A percentile compares a stretch with the other conserved stretches of the same genome.
Evolutionary conservation across 352 stramenopile genomes (phyloP).

Genomic region (Plasmopara muralis): DNA sequence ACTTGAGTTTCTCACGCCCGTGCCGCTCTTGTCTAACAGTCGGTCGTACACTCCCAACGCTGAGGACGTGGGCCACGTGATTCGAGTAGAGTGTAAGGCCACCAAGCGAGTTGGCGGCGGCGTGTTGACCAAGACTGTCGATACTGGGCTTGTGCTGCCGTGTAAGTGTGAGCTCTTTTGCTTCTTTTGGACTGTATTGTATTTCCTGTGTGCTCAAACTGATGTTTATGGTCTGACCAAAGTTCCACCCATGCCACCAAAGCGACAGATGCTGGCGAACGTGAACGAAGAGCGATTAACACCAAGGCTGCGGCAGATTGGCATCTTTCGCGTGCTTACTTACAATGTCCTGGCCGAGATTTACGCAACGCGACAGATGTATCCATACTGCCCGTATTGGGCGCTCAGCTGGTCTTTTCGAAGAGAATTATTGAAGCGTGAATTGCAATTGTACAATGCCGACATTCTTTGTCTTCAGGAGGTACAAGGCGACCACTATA

Average conservation of each 20-base stretch:
- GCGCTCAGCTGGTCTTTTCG: slow-evolving; percentile 96
- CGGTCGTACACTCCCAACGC: slow-evolving; percentile 61
- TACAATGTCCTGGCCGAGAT: slow-evolving; percentile 92
- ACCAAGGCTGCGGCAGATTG: slow-evolving; percentile 68
- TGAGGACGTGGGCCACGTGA: slow-evolving; percentile 68
- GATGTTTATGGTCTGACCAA: slow-evolving; percentile 21
- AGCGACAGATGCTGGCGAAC: slow-evolving; percentile 77
- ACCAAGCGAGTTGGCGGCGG: slow-evolving; percentile 43
- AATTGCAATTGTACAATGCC: slow-evolving; percentile 88
- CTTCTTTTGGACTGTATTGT: slow-evolving; percentile 2
- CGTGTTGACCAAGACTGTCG: slow-evolving; percentile 65
- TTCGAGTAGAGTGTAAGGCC: slow-evolving; percentile 74
- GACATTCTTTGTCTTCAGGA: slow-evolving; percentile 98
- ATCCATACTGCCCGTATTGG: slow-evolving; percentile 96
- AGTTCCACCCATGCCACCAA: slow-evolving; percentile 72
- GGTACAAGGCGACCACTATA: slow-evolving; percentile 98
- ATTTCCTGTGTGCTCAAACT: slow-evolving; percentile 17
- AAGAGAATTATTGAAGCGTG: slow-evolving; percentile 83
- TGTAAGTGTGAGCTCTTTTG: slow-evolving; percentile 51
- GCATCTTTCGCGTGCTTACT: slow-evolving; percentile 78
- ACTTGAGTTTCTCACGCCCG: slow-evolving; percentile 23
- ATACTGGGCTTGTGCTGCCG: slow-evolving; percentile 81
- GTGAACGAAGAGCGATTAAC: slow-evolving; percentile 70
- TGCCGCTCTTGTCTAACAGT: slow-evolving; percentile 34
- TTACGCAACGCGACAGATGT: slow-evolving; percentile 89